Conservation (phyloP, 2,329 filamentous ascomycete genomes). For the Alternaria incomplexa region DNA sequence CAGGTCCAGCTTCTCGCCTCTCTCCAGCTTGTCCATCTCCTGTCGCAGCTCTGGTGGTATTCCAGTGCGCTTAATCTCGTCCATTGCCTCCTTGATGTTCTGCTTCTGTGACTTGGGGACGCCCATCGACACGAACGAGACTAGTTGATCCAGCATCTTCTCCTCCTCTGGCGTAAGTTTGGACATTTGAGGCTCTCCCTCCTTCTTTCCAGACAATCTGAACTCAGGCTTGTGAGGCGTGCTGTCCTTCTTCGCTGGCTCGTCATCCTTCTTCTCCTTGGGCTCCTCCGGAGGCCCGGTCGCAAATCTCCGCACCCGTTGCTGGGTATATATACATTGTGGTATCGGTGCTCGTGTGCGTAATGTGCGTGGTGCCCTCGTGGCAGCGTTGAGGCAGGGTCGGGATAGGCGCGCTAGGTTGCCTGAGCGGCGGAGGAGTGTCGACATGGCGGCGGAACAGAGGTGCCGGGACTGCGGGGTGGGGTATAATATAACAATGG, state of each 20-base stretch:
- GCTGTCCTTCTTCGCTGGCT: constrained; percentile 35
- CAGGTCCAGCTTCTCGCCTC: constrained; percentile 56
- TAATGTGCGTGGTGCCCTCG: constrained; percentile 52
- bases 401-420: constrained; percentile 68
- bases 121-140: constrained; percentile 62
- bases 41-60: constrained; percentile 72
- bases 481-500: constrained; percentile 8
- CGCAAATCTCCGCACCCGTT: constrained; percentile 52
- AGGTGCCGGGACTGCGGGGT: constrained; percentile 11
- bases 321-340: constrained; percentile 52
- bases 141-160: constrained; percentile 63
- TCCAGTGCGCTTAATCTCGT: constrained; percentile 69
- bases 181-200: constrained; percentile 50
- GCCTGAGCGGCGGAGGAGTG: constrained; percentile 69
- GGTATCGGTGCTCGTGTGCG: constrained; percentile 49
- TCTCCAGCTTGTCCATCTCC: constrained; percentile 63
- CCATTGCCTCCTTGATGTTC: constrained; percentile 65
- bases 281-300: constrained; percentile 45
- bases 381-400: constrained; percentile 60
- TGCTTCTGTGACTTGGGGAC: constrained; percentile 68
- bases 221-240: constrained; percentile 40
- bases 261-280: constrained; percentile 39
- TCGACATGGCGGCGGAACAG: constrained; percentile 64
- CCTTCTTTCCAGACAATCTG: constrained; percentile 45
- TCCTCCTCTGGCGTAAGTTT: constrained; percentile 63